phyloP scores from a whole-genome alignment of 768 basidiomycete species.

The Dacryopinax spathularia region DNA sequence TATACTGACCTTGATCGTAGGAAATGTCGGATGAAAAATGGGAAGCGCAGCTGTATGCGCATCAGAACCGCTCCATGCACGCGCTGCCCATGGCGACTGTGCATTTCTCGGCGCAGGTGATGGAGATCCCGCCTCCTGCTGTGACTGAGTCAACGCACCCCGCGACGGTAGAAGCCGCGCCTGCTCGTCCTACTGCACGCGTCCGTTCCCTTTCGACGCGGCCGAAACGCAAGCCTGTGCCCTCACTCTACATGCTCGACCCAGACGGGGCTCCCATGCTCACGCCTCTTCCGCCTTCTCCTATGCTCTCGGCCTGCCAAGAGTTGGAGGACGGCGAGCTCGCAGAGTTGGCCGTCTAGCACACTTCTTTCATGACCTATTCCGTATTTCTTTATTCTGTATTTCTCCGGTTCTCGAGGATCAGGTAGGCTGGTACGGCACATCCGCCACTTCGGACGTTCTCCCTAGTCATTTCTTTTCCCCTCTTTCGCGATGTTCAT shows the following conservation, averaged over 20 bases:
- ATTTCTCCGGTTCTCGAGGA: not conserved
- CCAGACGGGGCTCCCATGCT: not conserved
- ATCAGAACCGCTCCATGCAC: not conserved
- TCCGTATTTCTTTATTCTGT: not conserved
- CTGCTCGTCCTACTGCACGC: too few species aligned
- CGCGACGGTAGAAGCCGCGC: too few species aligned
- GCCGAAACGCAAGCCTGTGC: not conserved
- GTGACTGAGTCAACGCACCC: too few species aligned
- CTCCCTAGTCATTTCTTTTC: not conserved
- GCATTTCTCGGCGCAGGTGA: not conserved
- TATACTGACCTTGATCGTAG: not conserved
- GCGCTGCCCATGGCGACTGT: not conserved
- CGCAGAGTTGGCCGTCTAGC: not conserved
- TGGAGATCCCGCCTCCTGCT: not conserved
- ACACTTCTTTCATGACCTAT: too few species aligned
- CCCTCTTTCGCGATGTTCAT: not conserved
- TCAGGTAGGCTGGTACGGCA: not conserved
- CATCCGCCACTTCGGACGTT: not conserved
- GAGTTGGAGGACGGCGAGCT: not conserved
- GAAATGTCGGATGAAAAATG: not conserved
- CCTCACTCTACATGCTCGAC: not conserved
- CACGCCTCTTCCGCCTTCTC: not conserved
- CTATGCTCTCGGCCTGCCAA: not conserved
- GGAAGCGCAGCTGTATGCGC: conserved; percentile 2
- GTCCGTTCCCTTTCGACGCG: not conserved